Percentiles rank a stretch among this genome's conserved stretches.
These are phyloP conservation scores for Penicillium sp. DNA, from an alignment of 2,329 filamentous ascomycete species.

Conservation along the genomic window DNA sequence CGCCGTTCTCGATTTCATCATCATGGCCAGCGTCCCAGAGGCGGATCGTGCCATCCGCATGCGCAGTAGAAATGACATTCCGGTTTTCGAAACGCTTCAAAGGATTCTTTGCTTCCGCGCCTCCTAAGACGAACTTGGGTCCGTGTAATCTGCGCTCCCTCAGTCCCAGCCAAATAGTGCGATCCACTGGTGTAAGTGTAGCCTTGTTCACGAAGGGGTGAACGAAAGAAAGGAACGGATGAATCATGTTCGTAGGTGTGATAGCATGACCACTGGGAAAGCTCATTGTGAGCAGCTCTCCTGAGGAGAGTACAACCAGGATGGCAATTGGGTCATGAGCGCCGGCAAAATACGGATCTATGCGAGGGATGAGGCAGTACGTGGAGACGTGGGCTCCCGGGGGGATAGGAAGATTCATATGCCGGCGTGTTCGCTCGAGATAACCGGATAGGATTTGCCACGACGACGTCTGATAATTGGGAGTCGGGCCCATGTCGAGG, in stretches of 20 bases:
- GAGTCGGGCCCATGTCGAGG: constrained; percentile 81
- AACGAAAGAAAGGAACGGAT: constrained; percentile 78
- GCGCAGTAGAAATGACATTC: constrained; percentile 78
- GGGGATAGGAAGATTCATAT: constrained; percentile 68
- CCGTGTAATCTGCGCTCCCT: constrained; percentile 76
- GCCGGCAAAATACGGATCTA: constrained; percentile 78
- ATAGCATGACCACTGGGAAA: constrained; percentile 91
- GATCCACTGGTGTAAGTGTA: constrained; percentile 66
- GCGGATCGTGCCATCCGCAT: constrained; percentile 85
- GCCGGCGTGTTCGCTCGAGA: constrained; percentile 68
- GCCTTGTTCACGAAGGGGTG: constrained; percentile 80
- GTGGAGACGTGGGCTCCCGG: constrained; percentile 70
- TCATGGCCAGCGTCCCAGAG: constrained; percentile 89
- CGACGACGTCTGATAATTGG: constrained; percentile 82
- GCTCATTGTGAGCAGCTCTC: constrained; percentile 81
- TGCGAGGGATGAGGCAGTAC: constrained; percentile 76
- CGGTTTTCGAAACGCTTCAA: constrained; percentile 74
- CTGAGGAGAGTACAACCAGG: constrained; percentile 72
- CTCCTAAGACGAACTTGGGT: constrained; percentile 71
- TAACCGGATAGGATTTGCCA: constrained; percentile 79
- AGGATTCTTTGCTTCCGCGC: constrained; percentile 64
- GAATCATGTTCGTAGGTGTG: constrained; percentile 85
- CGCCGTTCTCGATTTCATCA: constrained; percentile 86
- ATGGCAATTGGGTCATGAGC: constrained; percentile 87
- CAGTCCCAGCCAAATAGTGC: constrained; percentile 83